Conservation (phyloP, 306 rosid species). For the Hippophae rhamnoides region DNA sequence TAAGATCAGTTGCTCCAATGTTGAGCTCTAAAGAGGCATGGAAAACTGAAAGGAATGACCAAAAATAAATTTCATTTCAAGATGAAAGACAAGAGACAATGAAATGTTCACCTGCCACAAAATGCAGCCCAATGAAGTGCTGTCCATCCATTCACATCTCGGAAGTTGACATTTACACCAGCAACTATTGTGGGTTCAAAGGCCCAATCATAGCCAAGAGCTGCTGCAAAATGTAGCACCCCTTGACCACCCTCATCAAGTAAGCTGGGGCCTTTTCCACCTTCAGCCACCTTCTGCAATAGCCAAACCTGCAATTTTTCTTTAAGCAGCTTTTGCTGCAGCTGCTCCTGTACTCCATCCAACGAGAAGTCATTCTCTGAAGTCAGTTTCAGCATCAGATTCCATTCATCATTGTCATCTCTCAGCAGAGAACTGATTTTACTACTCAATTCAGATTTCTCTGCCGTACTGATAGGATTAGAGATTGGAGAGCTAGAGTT, state of each 20-base stretch:
- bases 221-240: slow-evolving; percentile 79
- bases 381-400: slow-evolving; percentile 37
- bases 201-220: slow-evolving; percentile 91
- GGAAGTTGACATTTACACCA: slow-evolving; percentile 75
- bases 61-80: slow-evolving; percentile 3
- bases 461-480: slow-evolving; percentile 26
- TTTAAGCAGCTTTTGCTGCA: slow-evolving; percentile 59
- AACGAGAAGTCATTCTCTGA: slow-evolving; percentile 41
- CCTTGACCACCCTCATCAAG: slow-evolving; percentile 78
- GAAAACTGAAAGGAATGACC: not conserved
- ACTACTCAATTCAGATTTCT: slow-evolving; percentile 33
- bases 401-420: slow-evolving; percentile 54
- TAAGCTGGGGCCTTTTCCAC: slow-evolving; percentile 80
- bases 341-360: slow-evolving; percentile 45
- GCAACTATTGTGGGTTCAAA: slow-evolving; percentile 57
- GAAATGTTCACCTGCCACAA: slow-evolving; percentile 66
- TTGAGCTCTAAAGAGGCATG: too few relatives aligned
- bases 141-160: slow-evolving; percentile 87
- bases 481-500: slow-evolving; percentile 23
- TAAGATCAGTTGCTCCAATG: too few relatives aligned
- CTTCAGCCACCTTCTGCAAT: slow-evolving; percentile 55
- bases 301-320: slow-evolving; percentile 70
- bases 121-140: slow-evolving; percentile 97
- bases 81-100: slow-evolving; percentile 2
- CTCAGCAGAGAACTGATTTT: slow-evolving; percentile 51